phyloP scores from a whole-genome alignment of 768 basidiomycete genomes.

The Tricholomella constricta region DNA sequence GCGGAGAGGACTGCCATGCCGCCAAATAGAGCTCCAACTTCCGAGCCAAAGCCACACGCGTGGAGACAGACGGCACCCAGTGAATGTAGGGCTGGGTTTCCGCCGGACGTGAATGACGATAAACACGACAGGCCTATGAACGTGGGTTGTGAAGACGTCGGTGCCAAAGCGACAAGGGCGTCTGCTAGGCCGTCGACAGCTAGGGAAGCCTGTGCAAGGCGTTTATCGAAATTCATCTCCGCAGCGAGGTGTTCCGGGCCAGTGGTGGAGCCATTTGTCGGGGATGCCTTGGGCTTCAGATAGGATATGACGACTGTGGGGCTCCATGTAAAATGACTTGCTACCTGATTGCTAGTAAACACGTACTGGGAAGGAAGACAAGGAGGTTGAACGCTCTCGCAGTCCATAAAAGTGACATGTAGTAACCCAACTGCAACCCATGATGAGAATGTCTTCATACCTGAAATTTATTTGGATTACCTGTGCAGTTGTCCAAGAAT shows the following conservation, averaged over 20 bases:
- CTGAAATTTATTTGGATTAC: conserved; percentile 23
- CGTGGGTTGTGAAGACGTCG: conserved; percentile 48
- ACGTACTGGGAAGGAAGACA: conserved; percentile 67
- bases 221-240: conserved; percentile 70
- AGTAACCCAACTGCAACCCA: conserved; percentile 60
- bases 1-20: conserved; percentile 71
- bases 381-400: conserved; percentile 67
- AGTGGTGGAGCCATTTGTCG: conserved; percentile 22
- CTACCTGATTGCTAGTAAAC: neutral
- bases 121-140: conserved; percentile 66
- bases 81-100: conserved; percentile 70
- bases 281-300: conserved; percentile 54
- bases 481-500: conserved; percentile 66
- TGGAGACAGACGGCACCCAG: conserved; percentile 70
- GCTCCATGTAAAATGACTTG: neutral
- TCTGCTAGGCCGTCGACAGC: conserved; percentile 70
- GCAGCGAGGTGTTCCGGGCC: conserved; percentile 50
- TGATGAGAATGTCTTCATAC: conserved; percentile 4
- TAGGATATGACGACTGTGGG: conserved; percentile 57
- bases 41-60: conserved; percentile 44
- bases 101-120: conserved; percentile 66
- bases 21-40: conserved; percentile 68
- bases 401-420: conserved; percentile 70
- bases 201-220: conserved; percentile 64
- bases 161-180: conserved; percentile 55